Percentiles rank a stretch among this genome's conserved stretches.
phyloP scores from a whole-genome alignment of 257 asterid species.

The Fraxinus excelsior region DNA sequence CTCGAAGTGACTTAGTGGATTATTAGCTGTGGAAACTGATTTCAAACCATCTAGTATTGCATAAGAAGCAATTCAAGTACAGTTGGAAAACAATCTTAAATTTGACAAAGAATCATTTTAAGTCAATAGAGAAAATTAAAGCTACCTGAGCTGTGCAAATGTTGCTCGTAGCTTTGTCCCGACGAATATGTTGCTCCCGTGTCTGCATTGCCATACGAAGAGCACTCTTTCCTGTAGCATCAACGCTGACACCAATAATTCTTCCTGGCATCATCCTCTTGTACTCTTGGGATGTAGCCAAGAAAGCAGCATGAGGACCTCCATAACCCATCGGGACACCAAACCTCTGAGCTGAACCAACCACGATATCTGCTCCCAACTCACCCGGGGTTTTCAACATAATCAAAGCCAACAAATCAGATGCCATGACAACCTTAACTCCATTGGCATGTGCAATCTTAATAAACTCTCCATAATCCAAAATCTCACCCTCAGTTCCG shows the following conservation, averaged over 20 bases:
- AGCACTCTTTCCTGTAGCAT: conserved; percentile 92
- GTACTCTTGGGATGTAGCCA: conserved; percentile 98
- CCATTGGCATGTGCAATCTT: conserved; percentile 92
- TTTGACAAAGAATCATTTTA: neutral
- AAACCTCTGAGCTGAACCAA: conserved; percentile 98
- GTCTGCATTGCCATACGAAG: conserved; percentile 99
- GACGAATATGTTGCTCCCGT: conserved; percentile 96
- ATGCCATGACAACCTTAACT: conserved; percentile 96
- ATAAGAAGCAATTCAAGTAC: neutral
- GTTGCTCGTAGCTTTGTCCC: conserved; percentile 99
- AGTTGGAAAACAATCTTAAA: neutral
- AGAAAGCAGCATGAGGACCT: conserved; percentile 98
- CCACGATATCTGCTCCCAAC: conserved; percentile 89
- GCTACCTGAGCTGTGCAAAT: conserved; percentile 98
- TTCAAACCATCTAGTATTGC: neutral
- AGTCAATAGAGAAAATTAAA: neutral
- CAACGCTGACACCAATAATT: conserved; percentile 94
- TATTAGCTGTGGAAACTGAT: neutral
- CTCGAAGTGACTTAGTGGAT: neutral
- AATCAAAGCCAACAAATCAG: conserved; percentile 88
- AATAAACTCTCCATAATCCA: conserved; percentile 82
- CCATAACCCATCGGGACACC: conserved; percentile 99
- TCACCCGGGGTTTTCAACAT: conserved; percentile 97
- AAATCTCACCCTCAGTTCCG: conserved; percentile 92
- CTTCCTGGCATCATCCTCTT: conserved; percentile 99